Percentiles rank a stretch among this genome's conserved stretches.
These are phyloP conservation scores for Aspergillus fischeri DNA, from an alignment of 2,329 filamentous ascomycete species.

Conservation along the genomic window DNA sequence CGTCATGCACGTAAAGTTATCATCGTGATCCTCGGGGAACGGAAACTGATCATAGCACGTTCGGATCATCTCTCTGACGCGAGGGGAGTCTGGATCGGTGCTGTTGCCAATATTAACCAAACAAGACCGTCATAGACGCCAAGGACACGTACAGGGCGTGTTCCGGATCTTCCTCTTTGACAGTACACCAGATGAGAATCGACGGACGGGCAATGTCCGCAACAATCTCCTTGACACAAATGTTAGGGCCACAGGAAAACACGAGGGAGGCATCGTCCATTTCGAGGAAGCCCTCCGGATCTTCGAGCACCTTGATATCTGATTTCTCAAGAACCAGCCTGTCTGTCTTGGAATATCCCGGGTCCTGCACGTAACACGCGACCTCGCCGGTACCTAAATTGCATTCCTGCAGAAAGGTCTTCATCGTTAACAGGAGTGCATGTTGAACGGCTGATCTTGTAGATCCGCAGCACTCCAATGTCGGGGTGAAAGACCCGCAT, in stretches of 20 bases:
- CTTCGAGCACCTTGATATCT: constrained; percentile 21
- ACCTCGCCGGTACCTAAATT: background rate
- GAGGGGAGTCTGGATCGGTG: too few relatives aligned
- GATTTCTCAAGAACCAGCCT: constrained; percentile 7
- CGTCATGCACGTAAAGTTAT: too few relatives aligned
- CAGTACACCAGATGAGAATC: constrained; percentile 19
- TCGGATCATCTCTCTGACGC: too few relatives aligned
- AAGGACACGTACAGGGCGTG: too few relatives aligned
- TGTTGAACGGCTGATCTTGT: constrained; percentile 6
- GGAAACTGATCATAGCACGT: too few relatives aligned
- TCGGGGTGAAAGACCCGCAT: background rate
- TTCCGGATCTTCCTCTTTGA: constrained; percentile 2
- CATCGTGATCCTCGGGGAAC: too few relatives aligned
- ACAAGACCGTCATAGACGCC: too few relatives aligned
- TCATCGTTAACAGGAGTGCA: constrained; percentile 4
- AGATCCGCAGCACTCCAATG: background rate
- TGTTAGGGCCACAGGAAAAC: constrained; percentile 26
- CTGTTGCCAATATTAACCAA: too few relatives aligned
- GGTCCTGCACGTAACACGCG: constrained; percentile 23
- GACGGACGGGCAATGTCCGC: constrained; percentile 33
- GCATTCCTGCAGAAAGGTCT: background rate
- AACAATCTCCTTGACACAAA: constrained; percentile 36
- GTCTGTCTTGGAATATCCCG: constrained; percentile 14
- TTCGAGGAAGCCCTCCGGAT: constrained; percentile 31
- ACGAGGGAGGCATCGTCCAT: constrained; percentile 32